Percentiles rank a stretch among this genome's conserved stretches.
Evolutionary conservation across 1,284 basidiomycete genomes (phyloP).

Genomic region (Cystobasidium pallidum): DNA sequence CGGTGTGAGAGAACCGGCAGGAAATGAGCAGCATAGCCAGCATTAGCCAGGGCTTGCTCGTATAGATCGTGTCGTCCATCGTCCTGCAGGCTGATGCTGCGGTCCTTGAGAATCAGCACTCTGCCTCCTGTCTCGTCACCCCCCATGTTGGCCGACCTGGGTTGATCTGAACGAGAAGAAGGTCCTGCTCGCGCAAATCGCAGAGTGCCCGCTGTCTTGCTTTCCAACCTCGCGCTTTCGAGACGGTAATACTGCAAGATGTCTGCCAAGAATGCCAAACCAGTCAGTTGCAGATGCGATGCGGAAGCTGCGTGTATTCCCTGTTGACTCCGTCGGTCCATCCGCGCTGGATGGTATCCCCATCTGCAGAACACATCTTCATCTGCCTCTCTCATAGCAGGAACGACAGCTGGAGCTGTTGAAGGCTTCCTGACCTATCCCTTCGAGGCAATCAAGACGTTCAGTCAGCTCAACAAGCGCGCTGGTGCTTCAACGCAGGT

Average conservation of each 20-base stretch:
- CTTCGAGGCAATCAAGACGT: conserved; percentile 83
- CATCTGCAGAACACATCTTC: conserved; percentile 44
- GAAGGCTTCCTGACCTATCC: conserved; percentile 79
- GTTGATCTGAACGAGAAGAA: conserved; percentile 10
- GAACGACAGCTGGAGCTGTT: conserved; percentile 88
- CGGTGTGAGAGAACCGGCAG: conserved; percentile 70
- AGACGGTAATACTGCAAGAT: too few relatives aligned
- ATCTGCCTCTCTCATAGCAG: conserved; percentile 67
- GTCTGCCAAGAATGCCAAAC: conserved; percentile 10
- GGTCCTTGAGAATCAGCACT: conserved; percentile 41
- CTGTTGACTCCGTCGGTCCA: not conserved
- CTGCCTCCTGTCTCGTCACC: conserved; percentile 12
- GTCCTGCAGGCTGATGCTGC: conserved; percentile 13
- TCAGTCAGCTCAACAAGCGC: conserved; percentile 60
- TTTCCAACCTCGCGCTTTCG: too few relatives aligned
- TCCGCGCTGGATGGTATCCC: not conserved
- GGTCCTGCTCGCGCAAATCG: not conserved
- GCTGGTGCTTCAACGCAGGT: conserved; percentile 33
- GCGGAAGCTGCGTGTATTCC: not conserved
- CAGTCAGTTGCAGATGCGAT: not conserved
- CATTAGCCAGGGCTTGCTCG: conserved; percentile 59
- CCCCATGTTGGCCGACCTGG: not conserved
- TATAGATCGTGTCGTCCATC: conserved; percentile 61
- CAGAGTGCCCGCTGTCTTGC: not conserved
- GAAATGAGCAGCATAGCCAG: conserved; percentile 63